Base-by-base conservation (phyloP, 805 yeast species). In the Blastobotrys attinorum region DNA sequence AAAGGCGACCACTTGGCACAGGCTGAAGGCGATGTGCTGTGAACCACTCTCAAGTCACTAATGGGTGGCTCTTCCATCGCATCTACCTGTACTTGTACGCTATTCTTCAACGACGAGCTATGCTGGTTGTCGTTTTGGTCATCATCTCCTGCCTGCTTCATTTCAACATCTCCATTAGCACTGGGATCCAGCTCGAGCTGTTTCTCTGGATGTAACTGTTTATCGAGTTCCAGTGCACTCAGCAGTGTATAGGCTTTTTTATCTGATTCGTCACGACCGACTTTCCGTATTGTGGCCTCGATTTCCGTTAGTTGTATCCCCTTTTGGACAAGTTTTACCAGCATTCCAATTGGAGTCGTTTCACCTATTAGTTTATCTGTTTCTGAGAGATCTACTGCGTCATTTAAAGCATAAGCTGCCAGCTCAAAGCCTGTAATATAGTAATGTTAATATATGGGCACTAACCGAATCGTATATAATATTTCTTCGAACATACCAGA, bases 291-390 rank as follows among this genome's bases (percentile, higher is more conserved):
- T 35, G 79, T 60, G 3, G 75, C 71, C 56, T 85, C 89, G 16
- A 82, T 76, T 48, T 84, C 77, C n/a, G 79, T 66, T 58, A 81
- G 85, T 38, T 88, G 70, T 15, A 89, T 76, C 2, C 97, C 97
- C 59, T 79, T 83, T 54, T 90, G 97, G 0, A 90, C 80, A 35
- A 90, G 65, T 55, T 77, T 76, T 10, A 90, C 95, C 23, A 90
- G 67, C 52, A 84, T 76, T 1, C 97, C 97, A 2, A 83, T 70
- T n/a, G 86, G 83, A 17, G 85, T 75, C 38, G 67, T 64, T 5
- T 65, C 65, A 1, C 74, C 67, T 47, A 74, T 71, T 43, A 65
- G 64, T 2, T 60, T 59, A 37, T 79, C 95, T 47, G 75, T 72
- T 17, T 70, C 69, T 48, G 76, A 70, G 8, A 83, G 80, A 17